Base-by-base conservation (phyloP, 2,329 filamentous ascomycete genomes). In the Cladosporium oxysporum region DNA sequence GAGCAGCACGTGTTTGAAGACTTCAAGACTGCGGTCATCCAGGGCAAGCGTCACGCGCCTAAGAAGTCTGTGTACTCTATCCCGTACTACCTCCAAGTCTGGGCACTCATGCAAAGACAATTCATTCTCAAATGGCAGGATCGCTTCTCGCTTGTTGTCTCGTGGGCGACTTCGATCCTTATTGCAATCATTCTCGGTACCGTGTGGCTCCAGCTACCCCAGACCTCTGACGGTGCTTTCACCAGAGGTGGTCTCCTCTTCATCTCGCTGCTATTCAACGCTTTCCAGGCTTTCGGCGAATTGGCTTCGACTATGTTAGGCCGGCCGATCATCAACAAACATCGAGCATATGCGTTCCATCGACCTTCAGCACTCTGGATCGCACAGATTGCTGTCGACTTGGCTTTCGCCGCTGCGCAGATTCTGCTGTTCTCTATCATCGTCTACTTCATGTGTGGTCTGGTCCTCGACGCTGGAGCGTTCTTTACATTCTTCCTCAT, bases 101-200 rank as follows among this genome's bases (percentile, higher is more conserved):
- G 89, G 89, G 90, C 91, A 0, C 79, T 95, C 68, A 91, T 93
- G 85, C 90, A 92, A 76, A 87, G 92, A 5, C 92, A 96, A 76
- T 95, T 93, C 76, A 83, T 90, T 61, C 88, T 96, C 72, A 95
- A 95, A 80, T 89, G 92, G 81, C 91, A 96, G 77, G 92, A 96
- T 76, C 90, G 89, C 66, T 90, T 93, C 73, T 88, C 88, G n/a
- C 83, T 96, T 6, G 80, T 83, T 16, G 86, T 95, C 33, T 89
- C 89, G 1, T 95, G 91, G 91, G 77, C 84, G 49, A 88, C 87
- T 0, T 85, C 84, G 8, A 88, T 93, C 70, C 81, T 91, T 70
- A 88, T 94, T 70, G 91, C 90, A 16, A 88, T 96, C 66, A 86
- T 96, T 28, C 82, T 92, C 55, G 92, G 92, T 71, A 93, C 91